Evolutionary conservation across 495 filamentous ascomycete genomes (phyloP).

Genomic region (Tetracladium setigerum): DNA sequence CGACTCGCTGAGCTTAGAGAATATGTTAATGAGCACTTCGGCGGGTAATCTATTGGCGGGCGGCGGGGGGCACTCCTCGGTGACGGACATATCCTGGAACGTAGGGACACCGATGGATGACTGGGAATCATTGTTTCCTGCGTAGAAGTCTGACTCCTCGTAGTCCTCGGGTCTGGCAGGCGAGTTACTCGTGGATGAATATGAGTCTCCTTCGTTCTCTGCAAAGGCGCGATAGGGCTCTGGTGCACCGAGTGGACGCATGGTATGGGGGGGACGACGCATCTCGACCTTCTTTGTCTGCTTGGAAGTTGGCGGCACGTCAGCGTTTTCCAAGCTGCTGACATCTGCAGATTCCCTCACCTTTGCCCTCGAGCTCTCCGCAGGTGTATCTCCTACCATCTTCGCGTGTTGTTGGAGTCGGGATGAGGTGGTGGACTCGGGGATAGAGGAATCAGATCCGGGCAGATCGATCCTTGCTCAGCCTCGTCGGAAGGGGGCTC

Average conservation of each 20-base stretch:
- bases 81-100: conserved; percentile 59
- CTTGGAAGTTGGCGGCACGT: too few species aligned
- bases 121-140: conserved; percentile 77
- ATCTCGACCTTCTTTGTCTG: background rate
- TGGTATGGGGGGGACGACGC: conserved; percentile 12
- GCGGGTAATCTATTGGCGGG: conserved; percentile 82
- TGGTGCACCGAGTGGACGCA: conserved; percentile 12
- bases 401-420: too few species aligned
- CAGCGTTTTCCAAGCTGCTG: too few species aligned
- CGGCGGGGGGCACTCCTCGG: conserved; percentile 49
- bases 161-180: conserved; percentile 62
- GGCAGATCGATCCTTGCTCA: too few species aligned
- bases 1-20: conserved; percentile 70
- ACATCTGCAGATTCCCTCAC: too few species aligned
- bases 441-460: too few species aligned
- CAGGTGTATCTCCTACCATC: too few species aligned
- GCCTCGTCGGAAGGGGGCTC: too few species aligned
- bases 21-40: conserved; percentile 89
- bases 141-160: conserved; percentile 90
- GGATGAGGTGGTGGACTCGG: too few species aligned
- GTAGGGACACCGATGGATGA: conserved; percentile 80
- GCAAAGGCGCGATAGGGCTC: conserved; percentile 16
- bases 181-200: conserved; percentile 73
- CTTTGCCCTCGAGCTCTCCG: too few species aligned
- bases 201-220: conserved; percentile 20